Percentiles rank a stretch among this genome's conserved stretches.
These are phyloP conservation scores for Orychophragmus violaceus DNA, from an alignment of 345 rosid genomes.

Conservation along the genomic window DNA sequence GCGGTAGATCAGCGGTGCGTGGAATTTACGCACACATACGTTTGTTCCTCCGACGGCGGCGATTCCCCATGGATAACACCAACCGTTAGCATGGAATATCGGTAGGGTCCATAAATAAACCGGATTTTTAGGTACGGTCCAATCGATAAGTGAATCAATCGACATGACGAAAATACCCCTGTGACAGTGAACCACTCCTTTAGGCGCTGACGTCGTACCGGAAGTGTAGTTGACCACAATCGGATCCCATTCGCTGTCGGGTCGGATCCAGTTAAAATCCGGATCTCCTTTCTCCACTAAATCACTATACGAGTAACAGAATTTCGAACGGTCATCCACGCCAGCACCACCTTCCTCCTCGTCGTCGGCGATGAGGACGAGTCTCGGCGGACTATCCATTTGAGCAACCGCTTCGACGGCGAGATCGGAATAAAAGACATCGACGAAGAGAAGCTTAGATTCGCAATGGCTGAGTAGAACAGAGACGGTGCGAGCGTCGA, in stretches of 20 bases:
- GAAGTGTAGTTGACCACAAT: conserved; percentile 70
- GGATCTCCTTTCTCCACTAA: conserved; percentile 47
- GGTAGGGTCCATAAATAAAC: conserved; percentile 86
- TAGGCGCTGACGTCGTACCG: conserved; percentile 82
- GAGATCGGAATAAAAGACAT: conserved; percentile 33
- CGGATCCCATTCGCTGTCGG: conserved; percentile 61
- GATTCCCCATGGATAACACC: conserved; percentile 68
- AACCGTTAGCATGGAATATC: conserved; percentile 81
- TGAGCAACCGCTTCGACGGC: conserved; percentile 47
- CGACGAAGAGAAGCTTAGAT: conserved; percentile 65
- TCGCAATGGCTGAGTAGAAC: conserved; percentile 55
- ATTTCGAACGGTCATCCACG: conserved; percentile 3
- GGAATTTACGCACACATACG: conserved; percentile 64
- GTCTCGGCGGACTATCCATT: conserved; percentile 29
- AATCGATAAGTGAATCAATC: conserved; percentile 44
- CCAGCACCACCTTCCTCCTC: conserved; percentile 19
- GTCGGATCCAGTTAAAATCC: conserved; percentile 45
- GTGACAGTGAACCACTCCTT: conserved; percentile 82
- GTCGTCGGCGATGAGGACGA: conserved; percentile 44
- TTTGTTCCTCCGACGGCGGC: conserved; percentile 84
- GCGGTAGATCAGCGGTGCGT: conserved; percentile 39
- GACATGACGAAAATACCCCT: conserved; percentile 52
- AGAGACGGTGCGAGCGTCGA: conserved; percentile 64
- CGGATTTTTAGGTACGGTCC: conserved; percentile 56
- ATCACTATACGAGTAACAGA: conserved; percentile 39